Conservation (phyloP, 2,329 filamentous ascomycete species). For the Phyllosticta ampelicida region DNA sequence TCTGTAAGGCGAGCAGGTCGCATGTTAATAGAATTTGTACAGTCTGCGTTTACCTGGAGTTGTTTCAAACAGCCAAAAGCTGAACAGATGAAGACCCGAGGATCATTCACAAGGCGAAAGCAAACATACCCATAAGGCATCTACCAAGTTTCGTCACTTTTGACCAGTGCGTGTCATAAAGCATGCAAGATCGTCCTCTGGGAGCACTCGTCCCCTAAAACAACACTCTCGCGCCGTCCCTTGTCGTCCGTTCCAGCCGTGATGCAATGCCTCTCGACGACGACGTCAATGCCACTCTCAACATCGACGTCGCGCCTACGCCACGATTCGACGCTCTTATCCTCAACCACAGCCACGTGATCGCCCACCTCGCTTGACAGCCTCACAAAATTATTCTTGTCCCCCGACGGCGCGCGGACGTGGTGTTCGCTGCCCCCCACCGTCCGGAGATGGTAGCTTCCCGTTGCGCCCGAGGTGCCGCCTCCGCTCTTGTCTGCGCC, state of each 20-base stretch:
- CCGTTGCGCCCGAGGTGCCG: not conserved
- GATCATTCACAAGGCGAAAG: too few relatives aligned
- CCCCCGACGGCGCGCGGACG: not conserved
- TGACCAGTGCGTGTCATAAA: not conserved
- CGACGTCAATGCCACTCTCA: not conserved
- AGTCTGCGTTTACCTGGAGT: too few relatives aligned
- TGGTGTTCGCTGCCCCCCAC: not conserved
- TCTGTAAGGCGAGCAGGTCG: too few relatives aligned
- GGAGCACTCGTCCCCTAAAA: not conserved
- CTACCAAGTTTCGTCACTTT: not conserved
- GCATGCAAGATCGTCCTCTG: not conserved
- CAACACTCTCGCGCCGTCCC: not conserved
- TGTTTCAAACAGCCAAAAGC: too few relatives aligned
- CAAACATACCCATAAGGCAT: not conserved
- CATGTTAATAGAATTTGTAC: too few relatives aligned
- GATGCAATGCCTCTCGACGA: not conserved
- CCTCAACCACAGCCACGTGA: not conserved
- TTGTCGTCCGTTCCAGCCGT: not conserved
- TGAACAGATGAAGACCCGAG: too few relatives aligned
- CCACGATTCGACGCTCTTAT: not conserved
- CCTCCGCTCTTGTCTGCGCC: not conserved
- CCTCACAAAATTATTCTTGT: not conserved
- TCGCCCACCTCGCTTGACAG: not conserved
- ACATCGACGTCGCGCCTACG: not conserved
- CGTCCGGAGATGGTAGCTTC: not conserved